phyloP scores from a whole-genome alignment of 306 rosid genomes.

The Prinsepia uniflora region DNA sequence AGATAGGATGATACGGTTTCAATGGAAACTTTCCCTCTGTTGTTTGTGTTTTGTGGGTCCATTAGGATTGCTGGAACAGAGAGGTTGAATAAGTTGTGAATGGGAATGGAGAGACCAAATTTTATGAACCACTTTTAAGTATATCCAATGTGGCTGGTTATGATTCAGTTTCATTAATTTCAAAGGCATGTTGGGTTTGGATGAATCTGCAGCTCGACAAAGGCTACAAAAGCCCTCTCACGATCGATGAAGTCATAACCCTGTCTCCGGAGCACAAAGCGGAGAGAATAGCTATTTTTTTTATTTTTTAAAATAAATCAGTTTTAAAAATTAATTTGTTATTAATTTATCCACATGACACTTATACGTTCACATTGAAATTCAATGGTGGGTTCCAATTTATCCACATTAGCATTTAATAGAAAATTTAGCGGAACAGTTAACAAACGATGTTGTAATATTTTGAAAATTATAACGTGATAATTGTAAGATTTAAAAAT shows the following conservation, averaged over 20 bases:
- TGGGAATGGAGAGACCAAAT: too few relatives aligned
- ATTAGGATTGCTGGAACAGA: slow-evolving; percentile 42
- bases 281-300: slow-evolving; percentile 53
- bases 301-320: too few relatives aligned
- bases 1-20: slow-evolving; percentile 19
- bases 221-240: slow-evolving; percentile 66
- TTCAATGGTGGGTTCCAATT: too few relatives aligned
- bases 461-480: too few relatives aligned
- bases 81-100: slow-evolving; percentile 22
- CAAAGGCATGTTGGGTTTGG: slow-evolving; percentile 87
- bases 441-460: too few relatives aligned
- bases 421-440: too few relatives aligned
- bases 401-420: too few relatives aligned
- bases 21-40: slow-evolving; percentile 50
- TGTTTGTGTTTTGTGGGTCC: slow-evolving; percentile 59
- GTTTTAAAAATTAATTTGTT: too few relatives aligned
- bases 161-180: slow-evolving; percentile 71
- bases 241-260: slow-evolving; percentile 56
- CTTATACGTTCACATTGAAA: too few relatives aligned
- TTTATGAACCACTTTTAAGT: slow-evolving; percentile 24
- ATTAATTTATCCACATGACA: too few relatives aligned
- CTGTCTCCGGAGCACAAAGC: slow-evolving; percentile 77
- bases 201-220: slow-evolving; percentile 74
- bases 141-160: slow-evolving; percentile 52
- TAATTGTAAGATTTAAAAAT: too few relatives aligned